Evolutionary conservation across 345 rosid species (phyloP).

Genomic region (Gossypioides kirkii): DNA sequence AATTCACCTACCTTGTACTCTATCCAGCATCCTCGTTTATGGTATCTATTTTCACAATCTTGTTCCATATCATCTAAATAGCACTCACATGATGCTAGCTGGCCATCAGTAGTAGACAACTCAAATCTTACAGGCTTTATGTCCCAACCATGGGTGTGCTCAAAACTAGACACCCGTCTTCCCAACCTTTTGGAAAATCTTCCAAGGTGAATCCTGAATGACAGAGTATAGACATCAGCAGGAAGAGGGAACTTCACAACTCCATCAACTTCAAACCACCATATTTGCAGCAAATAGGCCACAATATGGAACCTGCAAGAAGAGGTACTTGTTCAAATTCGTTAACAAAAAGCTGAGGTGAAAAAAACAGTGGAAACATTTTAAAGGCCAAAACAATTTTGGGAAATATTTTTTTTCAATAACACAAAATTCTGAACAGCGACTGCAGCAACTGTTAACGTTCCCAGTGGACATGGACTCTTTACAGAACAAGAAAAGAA

Average conservation of each 20-base stretch:
- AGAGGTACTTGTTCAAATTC: not conserved
- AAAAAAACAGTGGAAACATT: not conserved
- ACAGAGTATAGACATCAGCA: slow-evolving; percentile 66
- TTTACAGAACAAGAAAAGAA: not conserved
- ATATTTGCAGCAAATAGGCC: slow-evolving; percentile 85
- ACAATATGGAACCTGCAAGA: slow-evolving; percentile 63
- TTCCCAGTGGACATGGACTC: not conserved
- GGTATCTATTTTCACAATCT: slow-evolving; percentile 45
- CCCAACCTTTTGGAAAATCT: slow-evolving; percentile 68
- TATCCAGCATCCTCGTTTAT: slow-evolving; percentile 90
- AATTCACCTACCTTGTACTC: slow-evolving; percentile 82
- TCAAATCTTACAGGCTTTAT: slow-evolving; percentile 67
- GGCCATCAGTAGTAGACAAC: slow-evolving; percentile 65
- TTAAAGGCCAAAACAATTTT: not conserved
- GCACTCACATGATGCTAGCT: slow-evolving; percentile 54
- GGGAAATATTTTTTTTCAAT: not conserved
- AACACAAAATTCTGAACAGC: not conserved
- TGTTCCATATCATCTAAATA: slow-evolving; percentile 49
- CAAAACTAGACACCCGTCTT: slow-evolving; percentile 56
- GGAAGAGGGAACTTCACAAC: slow-evolving; percentile 76
- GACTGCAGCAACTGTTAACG: not conserved
- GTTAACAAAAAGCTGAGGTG: not conserved
- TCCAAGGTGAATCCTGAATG: slow-evolving; percentile 86
- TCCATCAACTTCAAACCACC: slow-evolving; percentile 98
- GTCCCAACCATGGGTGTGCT: slow-evolving; percentile 87